Evolutionary conservation across 1,284 basidiomycete genomes (phyloP).

Genomic region (Moniliella sp.): DNA sequence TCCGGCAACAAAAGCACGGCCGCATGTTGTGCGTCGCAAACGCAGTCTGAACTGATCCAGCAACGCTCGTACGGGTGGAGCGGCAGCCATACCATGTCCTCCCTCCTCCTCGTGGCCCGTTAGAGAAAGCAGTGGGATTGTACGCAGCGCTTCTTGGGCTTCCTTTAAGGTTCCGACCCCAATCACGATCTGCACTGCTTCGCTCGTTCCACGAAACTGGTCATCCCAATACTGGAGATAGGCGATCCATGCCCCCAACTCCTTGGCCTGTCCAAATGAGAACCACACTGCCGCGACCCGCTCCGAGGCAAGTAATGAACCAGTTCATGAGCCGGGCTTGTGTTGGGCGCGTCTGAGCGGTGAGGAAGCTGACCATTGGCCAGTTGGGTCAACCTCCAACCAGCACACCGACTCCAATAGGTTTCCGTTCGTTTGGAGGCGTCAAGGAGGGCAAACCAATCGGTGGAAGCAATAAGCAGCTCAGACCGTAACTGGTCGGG

Average conservation of each 20-base stretch:
- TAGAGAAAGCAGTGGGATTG: conserved; percentile 16
- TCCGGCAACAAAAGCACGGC: conserved; percentile 16
- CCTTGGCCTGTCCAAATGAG: conserved; percentile 16
- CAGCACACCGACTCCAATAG: conserved; percentile 23
- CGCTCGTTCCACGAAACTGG: conserved; percentile 5
- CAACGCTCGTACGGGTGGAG: conserved; percentile 15
- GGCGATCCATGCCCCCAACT: conserved; percentile 10
- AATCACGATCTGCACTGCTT: conserved; percentile 5
- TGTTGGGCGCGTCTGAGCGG: conserved; percentile 2
- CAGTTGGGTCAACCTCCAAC: conserved; percentile 15
- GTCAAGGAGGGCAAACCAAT: too few relatives aligned
- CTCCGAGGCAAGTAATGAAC: conserved; percentile 10
- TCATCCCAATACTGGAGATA: conserved; percentile 10
- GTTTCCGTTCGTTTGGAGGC: conserved; percentile 1
- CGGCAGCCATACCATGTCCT: conserved; percentile 20
- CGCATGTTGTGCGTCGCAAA: background rate
- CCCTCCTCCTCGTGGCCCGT: conserved; percentile 18
- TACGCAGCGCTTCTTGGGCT: conserved; percentile 11
- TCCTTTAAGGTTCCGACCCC: conserved; percentile 16
- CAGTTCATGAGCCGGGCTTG: conserved; percentile 3
- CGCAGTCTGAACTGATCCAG: conserved; percentile 4
- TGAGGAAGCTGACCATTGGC: conserved; percentile 7
- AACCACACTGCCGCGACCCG: conserved; percentile 22
- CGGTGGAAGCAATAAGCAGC: conserved; percentile 5
- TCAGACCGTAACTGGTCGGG: conserved; percentile 8